These are phyloP conservation scores for Pogostemon cablin DNA, from an alignment of 257 asterid genomes.

Conservation along the genomic window DNA sequence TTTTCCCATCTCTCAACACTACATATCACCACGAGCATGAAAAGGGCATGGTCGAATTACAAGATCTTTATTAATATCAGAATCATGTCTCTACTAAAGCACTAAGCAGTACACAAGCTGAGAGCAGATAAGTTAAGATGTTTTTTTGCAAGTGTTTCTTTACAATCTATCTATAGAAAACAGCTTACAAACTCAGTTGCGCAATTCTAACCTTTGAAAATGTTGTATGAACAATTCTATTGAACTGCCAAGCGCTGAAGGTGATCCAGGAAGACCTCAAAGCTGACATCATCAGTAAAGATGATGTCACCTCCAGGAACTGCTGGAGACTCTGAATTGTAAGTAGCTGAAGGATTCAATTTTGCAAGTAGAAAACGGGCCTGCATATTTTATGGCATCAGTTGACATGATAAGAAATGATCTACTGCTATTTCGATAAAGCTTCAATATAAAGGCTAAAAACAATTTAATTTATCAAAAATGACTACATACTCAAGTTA, in stretches of 20 bases:
- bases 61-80: conserved; percentile 16
- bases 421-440: conserved; percentile 5
- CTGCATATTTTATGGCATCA: conserved; percentile 48
- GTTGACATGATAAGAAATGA: conserved; percentile 23
- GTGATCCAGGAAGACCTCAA: conserved; percentile 96
- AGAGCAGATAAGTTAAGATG: conserved; percentile 27
- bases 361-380: conserved; percentile 97
- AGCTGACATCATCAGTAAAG: conserved; percentile 96
- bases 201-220: conserved; percentile 51
- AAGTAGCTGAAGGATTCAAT: conserved; percentile 96
- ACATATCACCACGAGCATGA: conserved; percentile 41
- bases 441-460: conserved; percentile 26
- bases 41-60: conserved; percentile 19
- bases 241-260: conserved; percentile 97
- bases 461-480: conserved; percentile 1
- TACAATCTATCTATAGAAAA: conserved; percentile 47
- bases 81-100: conserved; percentile 30
- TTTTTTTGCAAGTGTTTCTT: conserved; percentile 37
- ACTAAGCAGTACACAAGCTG: conserved; percentile 27
- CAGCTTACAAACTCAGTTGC: conserved; percentile 48
- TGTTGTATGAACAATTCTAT: conserved; percentile 41
- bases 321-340: conserved; percentile 68
- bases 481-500: background rate
- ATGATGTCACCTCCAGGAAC: conserved; percentile 86
- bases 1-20: conserved; percentile 9